Conservation (phyloP, 352 stramenopile genomes). For the Elongisporangium anandrum region DNA sequence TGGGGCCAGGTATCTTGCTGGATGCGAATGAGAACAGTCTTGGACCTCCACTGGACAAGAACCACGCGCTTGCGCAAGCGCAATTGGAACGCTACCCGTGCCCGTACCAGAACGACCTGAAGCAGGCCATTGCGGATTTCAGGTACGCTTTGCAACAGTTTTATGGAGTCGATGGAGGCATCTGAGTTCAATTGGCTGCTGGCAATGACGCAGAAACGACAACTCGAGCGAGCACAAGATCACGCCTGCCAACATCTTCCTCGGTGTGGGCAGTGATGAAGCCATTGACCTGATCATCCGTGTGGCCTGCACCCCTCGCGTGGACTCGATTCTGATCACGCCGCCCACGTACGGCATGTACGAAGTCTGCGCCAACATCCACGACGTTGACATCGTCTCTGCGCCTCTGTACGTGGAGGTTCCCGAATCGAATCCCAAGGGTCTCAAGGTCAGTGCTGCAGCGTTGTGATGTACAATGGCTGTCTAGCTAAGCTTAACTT, state of each 20-base stretch:
- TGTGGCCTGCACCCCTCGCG: constrained; percentile 92
- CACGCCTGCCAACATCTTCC: constrained; percentile 92
- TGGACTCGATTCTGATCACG: constrained; percentile 95
- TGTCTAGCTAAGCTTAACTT: neutral
- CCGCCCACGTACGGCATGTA: constrained; percentile 99
- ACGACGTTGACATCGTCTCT: constrained; percentile 94
- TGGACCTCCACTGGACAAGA: constrained; percentile 81
- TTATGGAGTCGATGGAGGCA: neutral
- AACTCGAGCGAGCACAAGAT: constrained; percentile 50
- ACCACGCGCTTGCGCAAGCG: constrained; percentile 62
- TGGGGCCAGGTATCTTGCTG: constrained; percentile 87
- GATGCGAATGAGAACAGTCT: constrained; percentile 99
- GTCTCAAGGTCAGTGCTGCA: constrained; percentile 37
- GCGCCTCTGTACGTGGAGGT: constrained; percentile 87
- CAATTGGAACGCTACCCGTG: constrained; percentile 94
- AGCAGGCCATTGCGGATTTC: constrained; percentile 86
- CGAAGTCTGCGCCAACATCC: constrained; percentile 97
- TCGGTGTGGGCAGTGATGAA: constrained; percentile 98
- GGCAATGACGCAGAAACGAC: constrained; percentile 32
- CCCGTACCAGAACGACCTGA: constrained; percentile 93
- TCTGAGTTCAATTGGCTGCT: neutral
- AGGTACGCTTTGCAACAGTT: constrained; percentile 26
- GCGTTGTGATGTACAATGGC: neutral
- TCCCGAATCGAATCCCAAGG: constrained; percentile 51
- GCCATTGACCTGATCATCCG: constrained; percentile 98